Evolutionary conservation across 352 stramenopile species (phyloP).

Genomic region (Phytopythium ostracodes): DNA sequence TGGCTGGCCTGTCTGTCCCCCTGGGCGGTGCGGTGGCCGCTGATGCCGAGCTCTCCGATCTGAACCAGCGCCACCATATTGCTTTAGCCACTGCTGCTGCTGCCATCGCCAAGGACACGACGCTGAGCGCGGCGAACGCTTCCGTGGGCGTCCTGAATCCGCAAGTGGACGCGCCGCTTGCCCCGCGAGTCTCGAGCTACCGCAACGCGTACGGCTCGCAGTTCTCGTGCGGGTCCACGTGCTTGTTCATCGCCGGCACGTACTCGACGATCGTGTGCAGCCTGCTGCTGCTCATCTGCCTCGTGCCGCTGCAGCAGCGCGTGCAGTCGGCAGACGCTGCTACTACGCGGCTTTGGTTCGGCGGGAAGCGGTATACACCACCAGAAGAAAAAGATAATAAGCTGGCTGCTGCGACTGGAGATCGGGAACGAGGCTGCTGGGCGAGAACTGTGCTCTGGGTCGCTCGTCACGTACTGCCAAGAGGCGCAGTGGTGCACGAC

Average conservation of each 20-base stretch:
- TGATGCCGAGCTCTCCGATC: not conserved
- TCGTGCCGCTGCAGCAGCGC: slow-evolving; percentile 34
- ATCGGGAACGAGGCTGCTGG: slow-evolving; percentile 10
- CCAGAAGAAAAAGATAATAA: slow-evolving; percentile 2
- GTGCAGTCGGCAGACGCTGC: slow-evolving; percentile 12
- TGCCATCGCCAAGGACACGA: not conserved
- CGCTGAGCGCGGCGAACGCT: not conserved
- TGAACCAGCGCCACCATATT: not conserved
- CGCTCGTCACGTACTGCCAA: not conserved
- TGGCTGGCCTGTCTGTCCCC: not conserved
- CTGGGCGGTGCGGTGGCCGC: not conserved
- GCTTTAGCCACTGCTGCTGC: not conserved
- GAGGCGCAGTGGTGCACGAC: slow-evolving; percentile 4
- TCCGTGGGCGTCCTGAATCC: not conserved
- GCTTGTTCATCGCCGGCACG: slow-evolving; percentile 30
- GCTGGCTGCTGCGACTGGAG: not conserved
- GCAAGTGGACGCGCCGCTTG: not conserved
- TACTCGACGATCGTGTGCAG: slow-evolving; percentile 26
- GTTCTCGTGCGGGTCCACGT: slow-evolving; percentile 45
- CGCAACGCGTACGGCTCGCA: slow-evolving; percentile 56
- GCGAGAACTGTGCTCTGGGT: slow-evolving; percentile 8
- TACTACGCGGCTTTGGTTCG: not conserved
- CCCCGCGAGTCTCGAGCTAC: slow-evolving; percentile 27
- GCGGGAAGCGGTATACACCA: not conserved
- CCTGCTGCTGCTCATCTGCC: slow-evolving; percentile 33